Conservation (phyloP, 805 yeast species). For the Diddensiella caesifluorescens region DNA sequence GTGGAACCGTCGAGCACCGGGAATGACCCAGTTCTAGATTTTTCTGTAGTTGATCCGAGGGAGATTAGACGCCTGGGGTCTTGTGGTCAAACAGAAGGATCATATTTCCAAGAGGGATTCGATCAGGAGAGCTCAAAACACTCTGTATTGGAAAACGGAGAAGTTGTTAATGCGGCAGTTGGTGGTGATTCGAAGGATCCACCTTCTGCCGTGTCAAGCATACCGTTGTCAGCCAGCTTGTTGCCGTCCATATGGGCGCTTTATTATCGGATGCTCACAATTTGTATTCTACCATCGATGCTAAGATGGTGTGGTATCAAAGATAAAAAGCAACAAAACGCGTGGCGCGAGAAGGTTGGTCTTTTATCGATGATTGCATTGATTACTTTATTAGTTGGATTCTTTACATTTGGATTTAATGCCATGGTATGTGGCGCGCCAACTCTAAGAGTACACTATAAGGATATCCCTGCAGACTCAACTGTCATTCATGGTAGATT, state of each 20-base stretch:
- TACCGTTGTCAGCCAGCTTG: background rate
- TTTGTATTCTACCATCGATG: conserved; percentile 75
- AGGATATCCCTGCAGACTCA: conserved; percentile 48
- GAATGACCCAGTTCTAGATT: conserved; percentile 39
- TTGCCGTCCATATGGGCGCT: conserved; percentile 6
- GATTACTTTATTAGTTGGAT: conserved; percentile 11
- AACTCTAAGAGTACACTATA: conserved; percentile 44
- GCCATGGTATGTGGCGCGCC: conserved; percentile 56
- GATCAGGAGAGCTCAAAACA: background rate
- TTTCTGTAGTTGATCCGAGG: conserved; percentile 41
- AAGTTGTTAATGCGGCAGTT: background rate
- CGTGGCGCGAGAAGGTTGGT: conserved; percentile 69
- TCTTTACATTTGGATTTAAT: conserved; percentile 65
- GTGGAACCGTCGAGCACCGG: conserved; percentile 57
- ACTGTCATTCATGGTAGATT: conserved; percentile 71
- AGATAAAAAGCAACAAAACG: conserved; percentile 65
- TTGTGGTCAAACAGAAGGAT: background rate
- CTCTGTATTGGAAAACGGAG: background rate
- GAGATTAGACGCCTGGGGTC: conserved; percentile 4
- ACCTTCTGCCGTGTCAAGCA: background rate
- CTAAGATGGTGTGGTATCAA: conserved; percentile 59
- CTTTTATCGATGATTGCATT: conserved; percentile 9
- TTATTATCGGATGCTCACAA: conserved; percentile 68
- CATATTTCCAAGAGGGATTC: conserved; percentile 6
- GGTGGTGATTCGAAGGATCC: background rate